These are phyloP conservation scores for Cicer yamashitae DNA, from an alignment of 306 rosid species.

Conservation along the genomic window DNA sequence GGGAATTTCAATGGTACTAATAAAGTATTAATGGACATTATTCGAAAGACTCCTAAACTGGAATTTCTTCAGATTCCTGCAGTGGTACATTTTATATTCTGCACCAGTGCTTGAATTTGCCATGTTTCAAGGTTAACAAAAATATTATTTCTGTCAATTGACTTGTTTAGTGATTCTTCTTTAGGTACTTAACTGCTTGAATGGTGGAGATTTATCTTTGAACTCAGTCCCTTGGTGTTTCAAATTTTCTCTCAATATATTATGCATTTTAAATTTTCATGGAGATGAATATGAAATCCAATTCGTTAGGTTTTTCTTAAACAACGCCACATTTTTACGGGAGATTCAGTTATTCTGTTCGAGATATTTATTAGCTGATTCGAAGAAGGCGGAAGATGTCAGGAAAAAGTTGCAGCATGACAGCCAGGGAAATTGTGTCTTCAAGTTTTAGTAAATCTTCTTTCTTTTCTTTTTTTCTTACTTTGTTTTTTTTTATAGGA, in stretches of 20 bases:
- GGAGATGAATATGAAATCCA: slow-evolving; percentile 34
- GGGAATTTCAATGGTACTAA: background rate
- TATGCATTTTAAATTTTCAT: slow-evolving; percentile 33
- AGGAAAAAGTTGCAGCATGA: background rate
- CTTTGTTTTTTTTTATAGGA: background rate
- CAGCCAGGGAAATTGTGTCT: slow-evolving; percentile 8
- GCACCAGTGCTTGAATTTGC: background rate
- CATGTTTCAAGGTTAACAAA: background rate
- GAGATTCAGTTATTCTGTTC: slow-evolving; percentile 15
- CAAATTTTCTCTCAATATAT: slow-evolving; percentile 23
- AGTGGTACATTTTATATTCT: background rate
- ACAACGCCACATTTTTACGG: slow-evolving; percentile 31
- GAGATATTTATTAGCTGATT: background rate
- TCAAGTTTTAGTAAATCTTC: slow-evolving; percentile 7
- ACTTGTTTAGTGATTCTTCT: slow-evolving; percentile 6
- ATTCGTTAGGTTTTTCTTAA: slow-evolving; percentile 24
- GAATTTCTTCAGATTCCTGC: background rate
- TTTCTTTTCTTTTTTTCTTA: background rate
- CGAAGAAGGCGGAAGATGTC: slow-evolving; percentile 25
- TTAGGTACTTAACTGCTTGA: slow-evolving; percentile 35
- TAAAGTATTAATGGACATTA: background rate
- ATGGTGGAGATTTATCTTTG: slow-evolving; percentile 20
- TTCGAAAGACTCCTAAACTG: background rate
- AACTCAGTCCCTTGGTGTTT: slow-evolving; percentile 36
- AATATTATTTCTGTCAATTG: background rate